Conservation (phyloP, 2,329 filamentous ascomycete genomes). For the Aaosphaeria pasadenensis region DNA sequence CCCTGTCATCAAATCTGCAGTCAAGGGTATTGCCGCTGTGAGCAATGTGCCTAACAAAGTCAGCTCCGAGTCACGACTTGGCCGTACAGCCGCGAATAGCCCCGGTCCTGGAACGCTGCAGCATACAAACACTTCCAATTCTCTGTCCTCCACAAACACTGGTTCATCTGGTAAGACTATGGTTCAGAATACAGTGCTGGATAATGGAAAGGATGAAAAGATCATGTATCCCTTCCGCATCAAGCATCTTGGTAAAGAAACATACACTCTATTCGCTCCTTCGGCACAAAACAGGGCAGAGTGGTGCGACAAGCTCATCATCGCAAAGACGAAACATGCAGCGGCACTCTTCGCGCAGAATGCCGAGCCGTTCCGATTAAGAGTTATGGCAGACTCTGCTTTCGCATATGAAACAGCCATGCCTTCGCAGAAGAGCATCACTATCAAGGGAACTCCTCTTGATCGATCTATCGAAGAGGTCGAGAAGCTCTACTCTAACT, state of each 20-base stretch:
- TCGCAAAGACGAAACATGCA: constrained; percentile 92
- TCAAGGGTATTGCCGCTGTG: constrained; percentile 66
- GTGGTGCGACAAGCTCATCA: constrained; percentile 91
- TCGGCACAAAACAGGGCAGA: constrained; percentile 72
- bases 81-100: constrained; percentile 42
- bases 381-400: constrained; percentile 87
- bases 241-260: constrained; percentile 91
- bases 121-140: constrained; percentile 67
- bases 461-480: constrained; percentile 88
- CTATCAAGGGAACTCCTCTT: constrained; percentile 85
- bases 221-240: constrained; percentile 92
- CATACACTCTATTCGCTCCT: constrained; percentile 85
- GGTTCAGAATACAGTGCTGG: constrained; percentile 47
- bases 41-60: constrained; percentile 42
- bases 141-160: constrained; percentile 45
- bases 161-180: constrained; percentile 53
- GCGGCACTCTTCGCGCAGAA: constrained; percentile 86
- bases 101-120: constrained; percentile 53
- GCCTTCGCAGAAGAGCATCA: constrained; percentile 58
- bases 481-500: constrained; percentile 66
- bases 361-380: constrained; percentile 88
- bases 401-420: constrained; percentile 74
- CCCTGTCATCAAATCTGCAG: constrained; percentile 74
- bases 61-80: constrained; percentile 50
- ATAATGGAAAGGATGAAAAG: constrained; percentile 63